A percentile compares a stretch with the other conserved stretches of the same genome.
These are phyloP conservation scores for Dryas drummondii DNA, from an alignment of 306 rosid genomes.

Conservation along the genomic window DNA sequence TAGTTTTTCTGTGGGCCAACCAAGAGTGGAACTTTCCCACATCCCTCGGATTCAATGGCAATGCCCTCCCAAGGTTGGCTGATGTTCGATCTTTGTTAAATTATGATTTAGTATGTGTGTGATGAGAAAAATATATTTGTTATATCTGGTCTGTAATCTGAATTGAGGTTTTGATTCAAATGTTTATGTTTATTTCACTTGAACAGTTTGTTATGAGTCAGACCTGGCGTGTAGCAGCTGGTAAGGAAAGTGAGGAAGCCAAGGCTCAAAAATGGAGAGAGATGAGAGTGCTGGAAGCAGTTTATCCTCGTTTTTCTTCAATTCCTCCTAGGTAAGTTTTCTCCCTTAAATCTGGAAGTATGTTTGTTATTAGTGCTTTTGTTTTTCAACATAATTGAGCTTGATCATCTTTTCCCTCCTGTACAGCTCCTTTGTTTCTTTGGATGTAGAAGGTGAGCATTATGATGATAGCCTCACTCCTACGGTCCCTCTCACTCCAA, in stretches of 20 bases:
- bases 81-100: not conserved
- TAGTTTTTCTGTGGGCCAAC: conserved; percentile 25
- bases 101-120: not conserved
- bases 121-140: not conserved
- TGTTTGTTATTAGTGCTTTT: not conserved
- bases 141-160: not conserved
- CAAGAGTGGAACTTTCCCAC: conserved; percentile 22
- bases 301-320: conserved; percentile 60
- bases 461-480: conserved; percentile 57
- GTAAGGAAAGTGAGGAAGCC: conserved; percentile 66
- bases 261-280: conserved; percentile 47
- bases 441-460: conserved; percentile 38
- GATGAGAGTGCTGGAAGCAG: conserved; percentile 57
- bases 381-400: conserved; percentile 4
- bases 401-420: not conserved
- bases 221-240: conserved; percentile 62
- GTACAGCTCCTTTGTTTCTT: conserved; percentile 52
- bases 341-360: conserved; percentile 4
- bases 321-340: conserved; percentile 60
- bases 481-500: conserved; percentile 47
- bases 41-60: conserved; percentile 52
- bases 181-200: not conserved
- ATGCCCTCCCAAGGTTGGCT: conserved; percentile 59
- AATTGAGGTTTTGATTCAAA: not conserved
- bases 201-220: conserved; percentile 40